A percentile compares a stretch with the other conserved stretches of the same genome.
These are phyloP conservation scores for Otatea glauca DNA, from an alignment of 176 grass and related monocot species.

Conservation along the genomic window DNA sequence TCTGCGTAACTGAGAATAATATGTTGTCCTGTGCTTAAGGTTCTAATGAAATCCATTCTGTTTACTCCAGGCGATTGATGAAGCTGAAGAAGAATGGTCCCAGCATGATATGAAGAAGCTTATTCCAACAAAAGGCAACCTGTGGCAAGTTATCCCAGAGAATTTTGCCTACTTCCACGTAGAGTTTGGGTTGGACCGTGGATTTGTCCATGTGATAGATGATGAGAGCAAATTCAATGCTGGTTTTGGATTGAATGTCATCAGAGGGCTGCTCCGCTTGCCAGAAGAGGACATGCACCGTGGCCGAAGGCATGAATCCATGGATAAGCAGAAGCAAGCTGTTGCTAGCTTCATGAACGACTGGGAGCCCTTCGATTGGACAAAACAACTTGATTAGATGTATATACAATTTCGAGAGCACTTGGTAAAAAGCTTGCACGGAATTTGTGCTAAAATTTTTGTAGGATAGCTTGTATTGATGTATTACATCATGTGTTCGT, in stretches of 20 bases:
- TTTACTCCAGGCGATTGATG: conserved; percentile 77
- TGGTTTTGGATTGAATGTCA: conserved; percentile 82
- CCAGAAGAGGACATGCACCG: conserved; percentile 91
- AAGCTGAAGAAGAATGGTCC: conserved; percentile 90
- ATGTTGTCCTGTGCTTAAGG: not conserved
- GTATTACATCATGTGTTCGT: conserved; percentile 14
- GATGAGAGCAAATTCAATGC: conserved; percentile 76
- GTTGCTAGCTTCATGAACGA: conserved; percentile 65
- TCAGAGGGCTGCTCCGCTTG: conserved; percentile 76
- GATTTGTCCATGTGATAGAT: conserved; percentile 96
- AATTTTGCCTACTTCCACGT: conserved; percentile 98
- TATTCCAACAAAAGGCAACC: conserved; percentile 80
- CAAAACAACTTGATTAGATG: conserved; percentile 62
- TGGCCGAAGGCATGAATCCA: conserved; percentile 63
- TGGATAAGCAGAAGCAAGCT: conserved; percentile 69
- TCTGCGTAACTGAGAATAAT: conserved; percentile 6
- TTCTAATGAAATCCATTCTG: conserved; percentile 2
- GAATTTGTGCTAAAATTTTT: not conserved
- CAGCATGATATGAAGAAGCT: conserved; percentile 95
- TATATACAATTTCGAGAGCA: conserved; percentile 18
- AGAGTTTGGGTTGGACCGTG: conserved; percentile 80
- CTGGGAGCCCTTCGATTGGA: conserved; percentile 94
- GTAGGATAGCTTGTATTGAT: conserved; percentile 33
- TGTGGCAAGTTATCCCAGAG: conserved; percentile 72
- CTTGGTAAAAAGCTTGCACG: not conserved